A percentile compares a stretch with the other conserved stretches of the same genome.
Evolutionary conservation across 352 stramenopile genomes (phyloP).

Genomic region (Bremia lactucae): DNA sequence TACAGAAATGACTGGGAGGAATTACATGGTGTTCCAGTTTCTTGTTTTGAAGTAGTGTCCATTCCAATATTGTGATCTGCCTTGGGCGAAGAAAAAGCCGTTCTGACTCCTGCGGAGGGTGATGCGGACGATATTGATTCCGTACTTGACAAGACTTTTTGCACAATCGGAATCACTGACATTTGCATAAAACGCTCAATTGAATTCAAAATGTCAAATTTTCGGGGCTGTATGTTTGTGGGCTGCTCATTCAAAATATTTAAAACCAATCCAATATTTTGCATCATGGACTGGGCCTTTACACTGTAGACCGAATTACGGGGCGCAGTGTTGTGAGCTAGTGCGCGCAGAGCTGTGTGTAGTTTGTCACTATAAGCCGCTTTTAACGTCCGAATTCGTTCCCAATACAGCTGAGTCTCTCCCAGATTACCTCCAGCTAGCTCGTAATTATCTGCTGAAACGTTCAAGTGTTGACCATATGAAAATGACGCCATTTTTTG

Average conservation of each 20-base stretch:
- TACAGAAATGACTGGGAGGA: no score
- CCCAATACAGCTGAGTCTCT: conserved; percentile 50
- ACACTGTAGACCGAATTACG: conserved; percentile 47
- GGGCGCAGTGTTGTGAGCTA: conserved; percentile 53
- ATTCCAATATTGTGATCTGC: no score
- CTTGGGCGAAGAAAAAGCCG: no score
- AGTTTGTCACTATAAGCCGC: conserved; percentile 35
- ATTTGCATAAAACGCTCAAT: conserved; percentile 78
- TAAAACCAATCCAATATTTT: conserved; percentile 69
- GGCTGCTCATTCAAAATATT: conserved; percentile 41
- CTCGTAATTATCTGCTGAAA: conserved; percentile 1
- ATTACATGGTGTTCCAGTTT: no score
- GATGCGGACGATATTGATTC: conserved; percentile 1
- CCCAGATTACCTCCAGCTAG: conserved; percentile 12
- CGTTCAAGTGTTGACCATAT: conserved; percentile 16
- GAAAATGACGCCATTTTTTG: conserved; percentile 14
- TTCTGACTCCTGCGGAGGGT: no score
- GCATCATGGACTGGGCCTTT: conserved; percentile 73
- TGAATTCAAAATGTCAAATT: conserved; percentile 57
- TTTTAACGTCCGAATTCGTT: conserved; percentile 52
- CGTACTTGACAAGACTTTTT: conserved; percentile 35
- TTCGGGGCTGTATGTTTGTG: conserved; percentile 37
- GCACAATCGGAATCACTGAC: conserved; percentile 68
- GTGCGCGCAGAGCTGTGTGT: conserved; percentile 46
- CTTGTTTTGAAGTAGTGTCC: neutral